phyloP scores from a whole-genome alignment of 495 filamentous ascomycete species.

The Xylaria acuta region DNA sequence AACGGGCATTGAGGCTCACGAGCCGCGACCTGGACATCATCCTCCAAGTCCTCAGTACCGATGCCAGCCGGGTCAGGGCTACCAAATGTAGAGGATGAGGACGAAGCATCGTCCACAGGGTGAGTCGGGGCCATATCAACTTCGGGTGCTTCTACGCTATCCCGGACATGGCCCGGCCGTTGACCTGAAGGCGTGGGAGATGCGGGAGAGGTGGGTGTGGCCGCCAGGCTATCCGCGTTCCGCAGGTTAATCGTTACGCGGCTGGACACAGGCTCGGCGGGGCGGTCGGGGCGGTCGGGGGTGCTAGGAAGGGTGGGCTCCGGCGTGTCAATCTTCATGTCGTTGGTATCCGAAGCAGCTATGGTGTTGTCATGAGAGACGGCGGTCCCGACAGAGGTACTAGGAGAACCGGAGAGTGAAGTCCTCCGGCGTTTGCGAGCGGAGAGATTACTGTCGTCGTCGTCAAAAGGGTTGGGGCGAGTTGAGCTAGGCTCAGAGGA shows the following conservation, averaged over 20 bases:
- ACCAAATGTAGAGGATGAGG: constrained; percentile 44
- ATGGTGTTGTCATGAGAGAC: constrained; percentile 28
- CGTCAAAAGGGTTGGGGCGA: constrained; percentile 63
- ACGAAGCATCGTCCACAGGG: constrained; percentile 33
- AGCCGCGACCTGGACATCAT: constrained; percentile 40
- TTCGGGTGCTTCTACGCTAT: constrained; percentile 52
- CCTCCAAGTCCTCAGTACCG: constrained; percentile 38
- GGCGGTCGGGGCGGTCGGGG: constrained; percentile 42
- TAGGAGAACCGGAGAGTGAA: constrained; percentile 49
- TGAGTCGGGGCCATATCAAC: constrained; percentile 41
- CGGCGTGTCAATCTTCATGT: constrained; percentile 49
- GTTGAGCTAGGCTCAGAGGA: constrained; percentile 66
- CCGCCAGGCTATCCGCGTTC: constrained; percentile 48
- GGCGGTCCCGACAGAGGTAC: constrained; percentile 45
- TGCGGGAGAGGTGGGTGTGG: constrained; percentile 52
- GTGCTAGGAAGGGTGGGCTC: constrained; percentile 48
- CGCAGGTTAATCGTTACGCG: constrained; percentile 62
- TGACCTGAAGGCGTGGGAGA: constrained; percentile 48
- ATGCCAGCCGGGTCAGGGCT: constrained; percentile 48
- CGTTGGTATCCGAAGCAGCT: constrained; percentile 32
- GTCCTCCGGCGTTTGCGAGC: constrained; percentile 61
- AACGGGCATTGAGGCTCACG: constrained; percentile 6
- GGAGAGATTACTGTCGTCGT: constrained; percentile 48
- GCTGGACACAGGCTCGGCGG: constrained; percentile 50
- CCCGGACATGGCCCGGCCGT: constrained; percentile 40